Conservation (phyloP, 225 moss, liverwort and hornwort species). For the Polytrichum commune region DNA sequence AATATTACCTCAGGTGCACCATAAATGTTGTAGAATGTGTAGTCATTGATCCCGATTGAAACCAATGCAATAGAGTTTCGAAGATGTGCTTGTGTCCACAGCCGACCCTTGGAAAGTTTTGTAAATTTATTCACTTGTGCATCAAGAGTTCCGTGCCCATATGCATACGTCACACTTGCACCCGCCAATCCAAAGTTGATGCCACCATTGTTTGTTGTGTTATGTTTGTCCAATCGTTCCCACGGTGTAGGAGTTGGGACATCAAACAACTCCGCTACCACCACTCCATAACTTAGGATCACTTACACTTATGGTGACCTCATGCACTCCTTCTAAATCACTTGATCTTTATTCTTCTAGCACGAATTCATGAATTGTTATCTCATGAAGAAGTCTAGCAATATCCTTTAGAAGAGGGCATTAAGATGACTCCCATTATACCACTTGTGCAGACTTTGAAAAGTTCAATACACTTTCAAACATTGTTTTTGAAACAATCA, state of each 20-base stretch:
- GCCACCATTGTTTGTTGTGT: slow-evolving; percentile 29
- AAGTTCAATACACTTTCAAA: background rate
- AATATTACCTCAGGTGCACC: slow-evolving; percentile 25
- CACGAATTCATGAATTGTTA: background rate
- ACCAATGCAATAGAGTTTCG: slow-evolving; percentile 37
- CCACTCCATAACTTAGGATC: background rate
- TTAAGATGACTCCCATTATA: background rate
- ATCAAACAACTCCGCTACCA: slow-evolving; percentile 35
- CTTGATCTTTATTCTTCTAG: background rate
- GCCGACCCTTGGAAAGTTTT: slow-evolving; percentile 23
- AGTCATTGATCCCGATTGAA: slow-evolving; percentile 53
- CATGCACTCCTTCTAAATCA: background rate
- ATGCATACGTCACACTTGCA: slow-evolving; percentile 39
- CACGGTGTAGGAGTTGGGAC: slow-evolving; percentile 44
- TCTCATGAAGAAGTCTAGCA: no score
- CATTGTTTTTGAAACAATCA: no score
- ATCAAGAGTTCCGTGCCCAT: slow-evolving; percentile 26
- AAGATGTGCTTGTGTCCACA: slow-evolving; percentile 36
- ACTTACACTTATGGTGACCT: background rate
- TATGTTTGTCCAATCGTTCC: slow-evolving; percentile 27
- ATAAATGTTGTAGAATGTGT: slow-evolving; percentile 32
- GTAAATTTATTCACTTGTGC: slow-evolving; percentile 43
- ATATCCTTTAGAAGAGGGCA: no score
- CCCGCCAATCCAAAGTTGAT: slow-evolving; percentile 48
- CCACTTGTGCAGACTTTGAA: background rate